Evolutionary conservation across 2,329 filamentous ascomycete genomes (phyloP).

Genomic region (Eutypella sp.): DNA sequence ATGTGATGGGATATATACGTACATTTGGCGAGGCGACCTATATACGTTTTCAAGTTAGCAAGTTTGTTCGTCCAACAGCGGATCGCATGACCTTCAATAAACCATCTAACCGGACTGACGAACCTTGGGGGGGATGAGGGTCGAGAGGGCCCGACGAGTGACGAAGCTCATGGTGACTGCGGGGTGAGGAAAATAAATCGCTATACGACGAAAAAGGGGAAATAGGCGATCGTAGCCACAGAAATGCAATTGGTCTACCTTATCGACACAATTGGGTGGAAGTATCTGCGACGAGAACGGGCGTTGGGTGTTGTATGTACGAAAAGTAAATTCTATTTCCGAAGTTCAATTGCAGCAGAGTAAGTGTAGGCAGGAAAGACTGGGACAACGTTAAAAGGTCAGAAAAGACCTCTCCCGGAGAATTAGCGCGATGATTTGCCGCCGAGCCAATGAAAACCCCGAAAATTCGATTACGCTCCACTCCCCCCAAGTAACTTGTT

Average conservation of each 20-base stretch:
- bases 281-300: conserved; percentile 16
- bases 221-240: conserved; percentile 23
- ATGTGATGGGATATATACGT: conserved; percentile 48
- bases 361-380: too few relatives aligned
- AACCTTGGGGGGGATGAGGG: conserved; percentile 98
- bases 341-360: conserved; percentile 12
- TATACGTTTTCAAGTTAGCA: conserved; percentile 34
- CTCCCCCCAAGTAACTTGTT: too few relatives aligned
- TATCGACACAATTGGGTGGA: conserved; percentile 22
- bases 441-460: conserved; percentile 35
- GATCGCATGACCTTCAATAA: too few relatives aligned
- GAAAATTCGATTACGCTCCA: conserved; percentile 1
- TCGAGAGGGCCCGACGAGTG: conserved; percentile 86
- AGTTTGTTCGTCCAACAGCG: background rate
- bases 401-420: conserved; percentile 44
- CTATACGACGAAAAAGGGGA: conserved; percentile 16
- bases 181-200: conserved; percentile 14
- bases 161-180: conserved; percentile 83
- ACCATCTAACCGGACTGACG: conserved; percentile 8
- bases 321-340: too few relatives aligned
- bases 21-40: conserved; percentile 82
- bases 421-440: conserved; percentile 40
- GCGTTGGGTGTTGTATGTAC: too few relatives aligned
- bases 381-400: too few relatives aligned
- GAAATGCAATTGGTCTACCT: conserved; percentile 32